These are phyloP conservation scores for Setaria viridis DNA, from an alignment of 202 grass and related monocot species.

Conservation along the genomic window DNA sequence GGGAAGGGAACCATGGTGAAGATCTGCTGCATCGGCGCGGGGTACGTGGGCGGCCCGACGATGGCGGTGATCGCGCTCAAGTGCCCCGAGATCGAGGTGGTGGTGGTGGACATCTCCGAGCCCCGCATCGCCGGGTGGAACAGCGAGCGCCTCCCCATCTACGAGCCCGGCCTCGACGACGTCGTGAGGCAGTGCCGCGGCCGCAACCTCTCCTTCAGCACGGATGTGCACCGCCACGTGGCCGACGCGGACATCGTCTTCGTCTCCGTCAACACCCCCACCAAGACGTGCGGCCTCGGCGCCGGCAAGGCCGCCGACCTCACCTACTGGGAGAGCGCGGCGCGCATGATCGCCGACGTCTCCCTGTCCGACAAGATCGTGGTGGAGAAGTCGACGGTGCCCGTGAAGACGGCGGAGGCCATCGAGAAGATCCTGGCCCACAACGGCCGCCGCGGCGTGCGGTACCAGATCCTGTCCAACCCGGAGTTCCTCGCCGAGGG, in stretches of 20 bases:
- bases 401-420: conserved; percentile 59
- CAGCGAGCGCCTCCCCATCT: conserved; percentile 69
- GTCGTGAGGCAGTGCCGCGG: conserved; percentile 59
- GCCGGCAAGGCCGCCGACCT: conserved; percentile 60
- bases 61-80: conserved; percentile 84
- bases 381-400: conserved; percentile 62
- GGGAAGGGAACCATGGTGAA: conserved; percentile 61
- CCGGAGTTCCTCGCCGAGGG: conserved; percentile 64
- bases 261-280: conserved; percentile 64
- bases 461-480: conserved; percentile 64
- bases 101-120: conserved; percentile 71
- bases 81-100: conserved; percentile 64
- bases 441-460: conserved; percentile 49
- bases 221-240: conserved; percentile 49
- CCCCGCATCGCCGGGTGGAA: conserved; percentile 64
- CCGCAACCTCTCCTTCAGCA: conserved; percentile 68
- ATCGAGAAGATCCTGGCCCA: conserved; percentile 67
- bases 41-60: conserved; percentile 73
- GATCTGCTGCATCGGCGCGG: conserved; percentile 84
- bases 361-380: conserved; percentile 67
- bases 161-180: conserved; percentile 79
- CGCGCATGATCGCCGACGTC: conserved; percentile 65
- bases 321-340: conserved; percentile 63
- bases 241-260: conserved; percentile 62
- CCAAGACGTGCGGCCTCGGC: conserved; percentile 58